Evolutionary conservation across 768 basidiomycete species (phyloP), one percentile per base, ranked within the genome.

Genomic region (Leccinellum luteum): DNA sequence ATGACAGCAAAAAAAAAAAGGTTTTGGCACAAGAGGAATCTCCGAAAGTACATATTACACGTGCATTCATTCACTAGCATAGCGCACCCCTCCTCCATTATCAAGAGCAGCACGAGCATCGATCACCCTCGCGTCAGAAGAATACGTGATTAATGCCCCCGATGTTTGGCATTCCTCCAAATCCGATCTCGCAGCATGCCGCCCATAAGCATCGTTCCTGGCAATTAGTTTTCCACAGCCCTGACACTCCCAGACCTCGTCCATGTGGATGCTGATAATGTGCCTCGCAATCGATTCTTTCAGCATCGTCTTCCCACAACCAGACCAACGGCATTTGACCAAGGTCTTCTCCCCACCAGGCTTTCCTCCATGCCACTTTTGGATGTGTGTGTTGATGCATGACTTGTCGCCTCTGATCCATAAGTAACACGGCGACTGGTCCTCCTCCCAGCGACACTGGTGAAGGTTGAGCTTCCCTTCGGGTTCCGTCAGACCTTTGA

Each of bases 261-360:
- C 55, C 0, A 69, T 51, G 21, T 71, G 69, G 6, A 55, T n/a
- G 5, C 51, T 43, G 0, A 63, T 45, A 0, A 70, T 27, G 6
- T 70, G 66, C 2, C 69, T 53, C 2, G 48, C 25, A 4, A 69
- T 48, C 19, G 64, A 69, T 30, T 69, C 69, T 43, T 69, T 71
- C 6, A 55, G 19, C 64, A 70, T 70, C 1, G 4, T 41, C 47
- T 53, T 50, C 1, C 34, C 45, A n/a, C 67, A 71, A n/a, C 15
- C 25, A 0, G 52, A 43, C 65, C 65, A 66, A 17, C 30, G 35
- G 44, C 65, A 67, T 1, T 31, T 17, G 6, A 10, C 21, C 21
- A 15, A 9, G 7, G 7, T 4, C 25, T 65, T 67, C 25, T 65
- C 65, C 4, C 52, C 52, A 1, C 58, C 56, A 2, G 47, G 44